Evolutionary conservation across 331 rosid species (phyloP).

Genomic region (Telfairia occidentalis): DNA sequence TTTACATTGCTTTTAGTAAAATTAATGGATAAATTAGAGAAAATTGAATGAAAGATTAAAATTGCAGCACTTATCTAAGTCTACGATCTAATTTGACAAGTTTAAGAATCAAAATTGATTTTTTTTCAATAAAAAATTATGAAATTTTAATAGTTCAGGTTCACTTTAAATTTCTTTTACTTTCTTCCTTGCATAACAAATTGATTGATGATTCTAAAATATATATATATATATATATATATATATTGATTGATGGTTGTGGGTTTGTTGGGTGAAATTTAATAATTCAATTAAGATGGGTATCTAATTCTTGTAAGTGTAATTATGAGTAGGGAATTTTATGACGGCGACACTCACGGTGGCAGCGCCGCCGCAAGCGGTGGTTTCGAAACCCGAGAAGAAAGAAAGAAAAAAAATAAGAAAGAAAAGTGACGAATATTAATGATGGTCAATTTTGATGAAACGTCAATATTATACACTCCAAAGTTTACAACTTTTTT

Average conservation of each 20-base stretch:
- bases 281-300: not conserved
- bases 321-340: slow-evolving; percentile 1
- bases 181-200: too few relatives aligned
- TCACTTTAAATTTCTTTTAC: too few relatives aligned
- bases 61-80: too few relatives aligned
- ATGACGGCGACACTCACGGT: slow-evolving; percentile 7
- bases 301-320: not conserved
- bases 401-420: not conserved
- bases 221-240: too few relatives aligned
- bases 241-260: not conserved
- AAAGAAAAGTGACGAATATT: not conserved
- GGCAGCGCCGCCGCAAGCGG: slow-evolving; percentile 17
- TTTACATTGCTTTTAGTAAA: too few relatives aligned
- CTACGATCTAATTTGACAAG: too few relatives aligned
- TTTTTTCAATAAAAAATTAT: too few relatives aligned
- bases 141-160: too few relatives aligned
- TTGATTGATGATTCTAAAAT: too few relatives aligned
- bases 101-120: too few relatives aligned
- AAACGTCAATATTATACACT: slow-evolving; percentile 9
- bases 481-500: slow-evolving; percentile 1
- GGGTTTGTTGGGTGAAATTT: not conserved
- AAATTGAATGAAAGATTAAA: too few relatives aligned
- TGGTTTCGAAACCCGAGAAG: not conserved
- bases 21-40: too few relatives aligned
- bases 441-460: not conserved